A percentile compares a stretch with the other conserved stretches of the same genome.
Evolutionary conservation across 2,329 filamentous ascomycete genomes (phyloP).

Genomic region (Hypomyces perniciosus): DNA sequence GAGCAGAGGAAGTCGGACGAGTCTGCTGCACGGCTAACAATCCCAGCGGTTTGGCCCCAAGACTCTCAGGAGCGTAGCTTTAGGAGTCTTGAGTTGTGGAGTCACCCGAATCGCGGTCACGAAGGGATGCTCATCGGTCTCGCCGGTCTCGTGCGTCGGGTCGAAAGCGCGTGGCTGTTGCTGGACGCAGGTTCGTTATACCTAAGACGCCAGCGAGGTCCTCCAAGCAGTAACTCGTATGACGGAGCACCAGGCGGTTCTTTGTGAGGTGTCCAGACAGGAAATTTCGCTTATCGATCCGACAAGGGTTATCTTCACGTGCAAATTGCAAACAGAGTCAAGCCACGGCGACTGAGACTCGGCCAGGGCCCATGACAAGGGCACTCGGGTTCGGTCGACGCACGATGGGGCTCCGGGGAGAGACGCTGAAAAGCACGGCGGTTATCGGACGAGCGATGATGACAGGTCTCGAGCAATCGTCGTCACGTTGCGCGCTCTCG

Average conservation of each 20-base stretch:
- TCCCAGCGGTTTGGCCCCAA: background rate
- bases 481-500: background rate
- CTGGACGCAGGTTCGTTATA: background rate
- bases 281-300: slow-evolving; percentile 4
- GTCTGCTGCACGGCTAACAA: background rate
- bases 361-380: background rate
- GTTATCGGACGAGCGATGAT: background rate
- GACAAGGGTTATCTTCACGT: background rate
- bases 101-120: slow-evolving; percentile 12
- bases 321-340: background rate
- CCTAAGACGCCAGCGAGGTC: background rate
- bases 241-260: background rate
- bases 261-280: slow-evolving; percentile 1
- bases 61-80: background rate
- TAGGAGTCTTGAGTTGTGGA: slow-evolving; percentile 2
- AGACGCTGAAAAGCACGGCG: background rate
- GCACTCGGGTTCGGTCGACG: no score
- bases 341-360: background rate
- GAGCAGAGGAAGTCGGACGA: background rate
- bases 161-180: background rate
- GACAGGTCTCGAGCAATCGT: background rate
- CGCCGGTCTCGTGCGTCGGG: slow-evolving; percentile 1
- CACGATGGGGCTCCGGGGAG: background rate
- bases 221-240: background rate
- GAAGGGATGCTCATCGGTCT: slow-evolving; percentile 10